Percentiles rank a stretch among this genome's conserved stretches.
phyloP scores from a whole-genome alignment of 2,329 filamentous ascomycete genomes.

The Samsoniella hepiali region DNA sequence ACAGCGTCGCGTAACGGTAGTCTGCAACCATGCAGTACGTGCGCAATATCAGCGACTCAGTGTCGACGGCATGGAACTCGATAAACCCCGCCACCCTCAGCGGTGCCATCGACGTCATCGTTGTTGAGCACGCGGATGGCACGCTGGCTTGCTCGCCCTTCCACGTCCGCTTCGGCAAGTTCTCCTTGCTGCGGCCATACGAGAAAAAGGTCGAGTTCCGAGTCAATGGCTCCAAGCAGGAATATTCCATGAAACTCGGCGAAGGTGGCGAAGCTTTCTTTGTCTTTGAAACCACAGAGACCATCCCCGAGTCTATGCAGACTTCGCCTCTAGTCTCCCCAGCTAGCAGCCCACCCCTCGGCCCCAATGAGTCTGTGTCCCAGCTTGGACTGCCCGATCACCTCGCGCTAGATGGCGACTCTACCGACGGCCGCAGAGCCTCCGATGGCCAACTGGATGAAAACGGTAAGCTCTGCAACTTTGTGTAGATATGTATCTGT shows the following conservation, averaged over 20 bases:
- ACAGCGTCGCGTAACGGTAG: not conserved
- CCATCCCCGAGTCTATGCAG: constrained; percentile 88
- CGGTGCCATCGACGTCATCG: constrained; percentile 97
- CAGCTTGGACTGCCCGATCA: constrained; percentile 65
- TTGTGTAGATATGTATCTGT: not conserved
- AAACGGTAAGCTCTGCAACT: constrained; percentile 28
- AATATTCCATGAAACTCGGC: constrained; percentile 97
- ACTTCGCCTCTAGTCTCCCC: constrained; percentile 93
- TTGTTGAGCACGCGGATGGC: constrained; percentile 94
- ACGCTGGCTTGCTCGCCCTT: constrained; percentile 89
- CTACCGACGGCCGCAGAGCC: not conserved
- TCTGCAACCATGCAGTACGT: constrained; percentile 84
- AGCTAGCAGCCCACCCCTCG: constrained; percentile 73
- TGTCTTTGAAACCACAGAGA: constrained; percentile 91
- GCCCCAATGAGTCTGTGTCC: constrained; percentile 32
- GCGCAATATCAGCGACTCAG: constrained; percentile 87
- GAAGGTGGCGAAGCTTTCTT: constrained; percentile 98
- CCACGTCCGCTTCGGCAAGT: constrained; percentile 98
- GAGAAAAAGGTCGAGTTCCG: constrained; percentile 99
- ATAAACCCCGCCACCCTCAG: constrained; percentile 97
- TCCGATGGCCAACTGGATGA: constrained; percentile 30
- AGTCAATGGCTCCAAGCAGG: constrained; percentile 87
- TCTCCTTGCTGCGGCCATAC: constrained; percentile 87
- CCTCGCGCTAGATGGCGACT: constrained; percentile 58
- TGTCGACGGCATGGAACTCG: constrained; percentile 98